phyloP scores from a whole-genome alignment of 306 rosid genomes.

The Quercus mongolica region DNA sequence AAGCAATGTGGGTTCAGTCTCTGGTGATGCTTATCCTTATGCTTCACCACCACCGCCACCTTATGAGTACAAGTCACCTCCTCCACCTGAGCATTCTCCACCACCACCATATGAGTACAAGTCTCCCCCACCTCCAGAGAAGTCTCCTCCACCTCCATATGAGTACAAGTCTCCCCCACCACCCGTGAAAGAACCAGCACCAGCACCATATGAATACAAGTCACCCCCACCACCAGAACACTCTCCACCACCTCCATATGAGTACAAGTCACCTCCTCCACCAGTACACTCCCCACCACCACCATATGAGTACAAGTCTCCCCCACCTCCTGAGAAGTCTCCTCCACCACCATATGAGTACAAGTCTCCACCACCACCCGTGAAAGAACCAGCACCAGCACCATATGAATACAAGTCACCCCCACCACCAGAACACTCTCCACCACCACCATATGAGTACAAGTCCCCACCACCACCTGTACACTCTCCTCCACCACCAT shows the following conservation, averaged over 20 bases:
- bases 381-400: not conserved
- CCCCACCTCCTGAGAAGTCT: slow-evolving; percentile 25
- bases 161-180: slow-evolving; percentile 47
- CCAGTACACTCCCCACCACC: slow-evolving; percentile 24
- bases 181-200: not conserved
- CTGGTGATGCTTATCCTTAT: slow-evolving; percentile 72
- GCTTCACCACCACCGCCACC: slow-evolving; percentile 75
- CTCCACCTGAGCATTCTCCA: not conserved
- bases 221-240: slow-evolving; percentile 8
- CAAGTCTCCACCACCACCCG: slow-evolving; percentile 7
- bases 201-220: slow-evolving; percentile 12
- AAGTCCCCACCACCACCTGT: slow-evolving; percentile 5
- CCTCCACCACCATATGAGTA: slow-evolving; percentile 10
- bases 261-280: slow-evolving; percentile 36
- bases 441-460: slow-evolving; percentile 11
- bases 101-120: slow-evolving; percentile 28
- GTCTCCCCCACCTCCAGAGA: slow-evolving; percentile 32
- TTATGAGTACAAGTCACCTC: slow-evolving; percentile 37
- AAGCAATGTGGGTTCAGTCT: slow-evolving; percentile 51
- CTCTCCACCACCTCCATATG: not conserved
- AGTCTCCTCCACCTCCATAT: slow-evolving; percentile 21
- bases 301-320: slow-evolving; percentile 28
- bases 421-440: slow-evolving; percentile 1
- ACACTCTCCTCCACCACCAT: not conserved
- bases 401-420: slow-evolving; percentile 17